Evolutionary conservation across 805 yeast genomes (phyloP).

Genomic region (Starmerella asiatica): DNA sequence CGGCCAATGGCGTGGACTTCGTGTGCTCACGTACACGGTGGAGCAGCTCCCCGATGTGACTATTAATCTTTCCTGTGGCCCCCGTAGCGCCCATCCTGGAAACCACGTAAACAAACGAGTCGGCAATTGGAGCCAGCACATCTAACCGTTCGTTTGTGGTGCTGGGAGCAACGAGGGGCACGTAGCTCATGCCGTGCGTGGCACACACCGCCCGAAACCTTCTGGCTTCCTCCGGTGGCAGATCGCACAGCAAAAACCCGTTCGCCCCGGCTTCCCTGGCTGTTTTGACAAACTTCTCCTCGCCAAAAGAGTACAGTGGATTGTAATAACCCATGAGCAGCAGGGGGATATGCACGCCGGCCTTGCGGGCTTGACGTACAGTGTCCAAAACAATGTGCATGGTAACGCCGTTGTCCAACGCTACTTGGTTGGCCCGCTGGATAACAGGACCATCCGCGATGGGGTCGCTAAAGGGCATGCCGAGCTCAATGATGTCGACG

Average conservation of each 20-base stretch:
- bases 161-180: constrained; percentile 94
- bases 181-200: constrained; percentile 57
- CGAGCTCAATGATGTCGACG: constrained; percentile 85
- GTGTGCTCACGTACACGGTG: constrained; percentile 61
- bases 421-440: constrained; percentile 66
- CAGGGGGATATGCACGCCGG: constrained; percentile 79
- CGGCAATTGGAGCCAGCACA: constrained; percentile 71
- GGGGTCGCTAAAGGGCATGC: constrained; percentile 95
- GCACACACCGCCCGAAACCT: constrained; percentile 65
- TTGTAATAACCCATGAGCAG: constrained; percentile 96
- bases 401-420: constrained; percentile 72
- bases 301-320: constrained; percentile 84
- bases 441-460: constrained; percentile 98
- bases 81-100: constrained; percentile 98
- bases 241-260: constrained; percentile 86
- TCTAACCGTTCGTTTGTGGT: constrained; percentile 82
- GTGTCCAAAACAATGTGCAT: constrained; percentile 55
- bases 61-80: constrained; percentile 51
- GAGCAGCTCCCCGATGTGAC: constrained; percentile 54
- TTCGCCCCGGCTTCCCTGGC: constrained; percentile 84
- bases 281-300: constrained; percentile 62
- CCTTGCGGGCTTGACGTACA: constrained; percentile 59
- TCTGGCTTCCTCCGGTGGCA: constrained; percentile 96
- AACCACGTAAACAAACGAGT: constrained; percentile 90
- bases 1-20: constrained; percentile 73